Conservation (phyloP, 306 rosid genomes). For the Vigna unguiculata region DNA sequence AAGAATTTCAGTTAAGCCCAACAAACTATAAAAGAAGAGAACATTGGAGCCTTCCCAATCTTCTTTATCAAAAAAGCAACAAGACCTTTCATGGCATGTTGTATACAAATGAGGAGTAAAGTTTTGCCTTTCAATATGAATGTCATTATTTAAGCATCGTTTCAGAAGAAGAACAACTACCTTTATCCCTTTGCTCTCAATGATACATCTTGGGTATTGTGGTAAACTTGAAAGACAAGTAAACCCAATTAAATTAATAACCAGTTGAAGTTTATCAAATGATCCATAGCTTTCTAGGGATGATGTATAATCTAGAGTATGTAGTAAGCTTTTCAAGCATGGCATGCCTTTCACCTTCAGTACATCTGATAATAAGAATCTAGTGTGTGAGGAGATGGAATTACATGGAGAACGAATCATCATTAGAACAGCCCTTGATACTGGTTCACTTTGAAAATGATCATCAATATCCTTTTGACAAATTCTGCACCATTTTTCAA, state of each 20-base stretch:
- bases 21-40: slow-evolving; percentile 69
- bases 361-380: slow-evolving; percentile 57
- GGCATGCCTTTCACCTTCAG: slow-evolving; percentile 51
- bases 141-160: slow-evolving; percentile 63
- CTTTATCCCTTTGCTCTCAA: slow-evolving; percentile 56
- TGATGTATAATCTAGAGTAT: slow-evolving; percentile 57
- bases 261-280: slow-evolving; percentile 59
- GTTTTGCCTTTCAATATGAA: slow-evolving; percentile 55
- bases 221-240: slow-evolving; percentile 65
- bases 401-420: slow-evolving; percentile 87
- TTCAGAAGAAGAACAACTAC: slow-evolving; percentile 53
- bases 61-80: slow-evolving; percentile 64
- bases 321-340: slow-evolving; percentile 52
- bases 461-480: slow-evolving; percentile 57
- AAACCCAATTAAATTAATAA: slow-evolving; percentile 62
- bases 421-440: slow-evolving; percentile 77
- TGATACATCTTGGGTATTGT: slow-evolving; percentile 50
- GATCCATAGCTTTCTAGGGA: slow-evolving; percentile 56
- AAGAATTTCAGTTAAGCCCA: slow-evolving; percentile 74
- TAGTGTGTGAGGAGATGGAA: slow-evolving; percentile 66
- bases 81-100: slow-evolving; percentile 55
- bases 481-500: slow-evolving; percentile 59
- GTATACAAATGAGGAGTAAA: slow-evolving; percentile 62
- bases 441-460: slow-evolving; percentile 68
- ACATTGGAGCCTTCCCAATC: slow-evolving; percentile 83